phyloP scores from a whole-genome alignment of 306 rosid genomes.

The Rosa multiflora region DNA sequence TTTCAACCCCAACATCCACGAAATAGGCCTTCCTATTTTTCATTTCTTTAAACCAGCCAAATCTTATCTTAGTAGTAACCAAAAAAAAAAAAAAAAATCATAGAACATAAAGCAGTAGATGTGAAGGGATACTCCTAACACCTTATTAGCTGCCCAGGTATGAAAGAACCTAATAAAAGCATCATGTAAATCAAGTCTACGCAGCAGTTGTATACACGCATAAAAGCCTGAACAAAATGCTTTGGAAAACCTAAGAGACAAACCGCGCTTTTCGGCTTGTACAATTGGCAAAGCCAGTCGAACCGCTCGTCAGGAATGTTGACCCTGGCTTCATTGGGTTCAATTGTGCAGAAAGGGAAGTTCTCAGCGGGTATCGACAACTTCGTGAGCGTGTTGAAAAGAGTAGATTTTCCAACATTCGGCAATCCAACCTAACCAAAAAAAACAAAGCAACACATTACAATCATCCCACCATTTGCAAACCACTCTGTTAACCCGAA shows the following conservation, averaged over 20 bases:
- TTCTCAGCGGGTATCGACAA: constrained; percentile 94
- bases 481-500: neutral
- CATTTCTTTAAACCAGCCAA: too few species aligned
- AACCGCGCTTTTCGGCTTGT: constrained; percentile 97
- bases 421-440: constrained; percentile 90
- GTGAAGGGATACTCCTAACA: too few species aligned
- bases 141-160: neutral
- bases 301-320: constrained; percentile 91
- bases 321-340: constrained; percentile 96
- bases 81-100: too few species aligned
- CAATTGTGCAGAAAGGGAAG: constrained; percentile 98
- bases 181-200: neutral
- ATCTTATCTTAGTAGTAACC: too few species aligned
- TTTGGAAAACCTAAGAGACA: constrained; percentile 10
- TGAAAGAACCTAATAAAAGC: neutral
- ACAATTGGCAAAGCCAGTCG: constrained; percentile 90
- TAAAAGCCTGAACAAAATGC: neutral
- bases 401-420: constrained; percentile 98
- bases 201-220: neutral
- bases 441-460: constrained; percentile 3
- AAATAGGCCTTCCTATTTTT: neutral
- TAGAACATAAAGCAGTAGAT: too few species aligned
- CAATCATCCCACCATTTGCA: neutral
- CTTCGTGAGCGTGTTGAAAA: constrained; percentile 91
- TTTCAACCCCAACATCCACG: neutral